Conservation (phyloP, 1,139 yeast genomes). For the Protomyces inouyei region DNA sequence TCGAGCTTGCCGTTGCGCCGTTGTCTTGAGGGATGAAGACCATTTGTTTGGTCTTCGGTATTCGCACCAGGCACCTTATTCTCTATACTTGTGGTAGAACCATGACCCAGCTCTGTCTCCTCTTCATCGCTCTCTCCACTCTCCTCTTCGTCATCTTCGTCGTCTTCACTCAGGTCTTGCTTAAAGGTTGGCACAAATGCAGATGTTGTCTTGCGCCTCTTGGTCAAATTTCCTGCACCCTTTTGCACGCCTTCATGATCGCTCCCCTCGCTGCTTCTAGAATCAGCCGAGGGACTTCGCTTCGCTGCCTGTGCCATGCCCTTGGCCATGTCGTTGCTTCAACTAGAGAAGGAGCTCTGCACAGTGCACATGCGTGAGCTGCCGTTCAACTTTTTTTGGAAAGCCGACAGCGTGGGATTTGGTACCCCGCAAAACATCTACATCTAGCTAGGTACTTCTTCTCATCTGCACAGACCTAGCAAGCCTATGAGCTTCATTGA, state of each 20-base stretch:
- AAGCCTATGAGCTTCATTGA: background rate
- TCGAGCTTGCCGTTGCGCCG: constrained; percentile 11
- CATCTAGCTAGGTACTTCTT: background rate
- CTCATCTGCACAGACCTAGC: background rate
- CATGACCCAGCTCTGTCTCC: background rate
- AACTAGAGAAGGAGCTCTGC: background rate
- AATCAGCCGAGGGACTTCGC: background rate
- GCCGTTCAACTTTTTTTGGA: background rate
- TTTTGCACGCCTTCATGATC: background rate
- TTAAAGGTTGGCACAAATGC: constrained; percentile 23
- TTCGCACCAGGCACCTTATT: background rate
- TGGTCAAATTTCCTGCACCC: background rate
- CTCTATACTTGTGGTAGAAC: no score
- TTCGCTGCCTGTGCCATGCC: background rate
- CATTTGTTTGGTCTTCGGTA: background rate
- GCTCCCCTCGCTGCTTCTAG: background rate
- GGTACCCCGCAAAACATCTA: background rate
- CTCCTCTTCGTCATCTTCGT: constrained; percentile 30
- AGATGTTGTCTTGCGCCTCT: constrained; percentile 12
- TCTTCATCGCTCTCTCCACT: constrained; percentile 30
- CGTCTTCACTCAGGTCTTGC: constrained; percentile 28
- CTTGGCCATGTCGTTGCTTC: background rate
- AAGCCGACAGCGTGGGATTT: background rate
- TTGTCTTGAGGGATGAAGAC: background rate
- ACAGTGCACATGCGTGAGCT: background rate